Conservation (phyloP, 163 green algal species). For the Picocystis sp. region DNA sequence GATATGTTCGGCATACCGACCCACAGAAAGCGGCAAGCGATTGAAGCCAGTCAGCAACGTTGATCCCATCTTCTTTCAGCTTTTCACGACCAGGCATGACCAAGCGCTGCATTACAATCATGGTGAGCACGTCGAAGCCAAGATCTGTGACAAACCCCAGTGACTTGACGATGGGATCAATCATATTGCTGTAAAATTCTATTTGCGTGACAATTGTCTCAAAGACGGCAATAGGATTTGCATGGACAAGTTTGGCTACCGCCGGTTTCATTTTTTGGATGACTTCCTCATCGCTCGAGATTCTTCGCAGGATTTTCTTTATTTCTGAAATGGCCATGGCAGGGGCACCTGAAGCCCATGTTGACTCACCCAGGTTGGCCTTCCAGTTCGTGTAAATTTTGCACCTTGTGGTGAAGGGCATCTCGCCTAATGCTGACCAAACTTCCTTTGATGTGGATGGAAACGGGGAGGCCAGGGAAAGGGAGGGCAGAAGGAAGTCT, state of each 20-base stretch:
- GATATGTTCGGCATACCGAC: slow-evolving; percentile 4
- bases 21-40: slow-evolving; percentile 19
- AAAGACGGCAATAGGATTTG: slow-evolving; percentile 41
- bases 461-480: slow-evolving; percentile 40
- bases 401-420: slow-evolving; percentile 47
- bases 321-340: background rate
- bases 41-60: slow-evolving; percentile 65
- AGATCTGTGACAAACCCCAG: slow-evolving; percentile 29
- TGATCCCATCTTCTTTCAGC: slow-evolving; percentile 63
- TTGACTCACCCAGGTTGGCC: background rate
- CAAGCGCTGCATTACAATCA: slow-evolving; percentile 36
- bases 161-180: slow-evolving; percentile 50
- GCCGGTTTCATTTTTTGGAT: background rate
- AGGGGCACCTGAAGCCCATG: background rate
- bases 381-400: slow-evolving; percentile 5
- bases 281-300: background rate
- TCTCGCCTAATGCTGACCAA: slow-evolving; percentile 45
- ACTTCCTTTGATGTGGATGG: slow-evolving; percentile 35
- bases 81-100: slow-evolving; percentile 10
- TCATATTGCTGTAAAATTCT: slow-evolving; percentile 40
- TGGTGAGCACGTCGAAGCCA: slow-evolving; percentile 53
- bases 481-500: slow-evolving; percentile 43
- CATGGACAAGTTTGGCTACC: slow-evolving; percentile 8
- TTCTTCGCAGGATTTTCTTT: slow-evolving; percentile 4
- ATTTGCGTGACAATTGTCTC: slow-evolving; percentile 43